A percentile compares a stretch with the other conserved stretches of the same genome.
phyloP scores from a whole-genome alignment of 495 filamentous ascomycete species.

The Podospora comata region DNA sequence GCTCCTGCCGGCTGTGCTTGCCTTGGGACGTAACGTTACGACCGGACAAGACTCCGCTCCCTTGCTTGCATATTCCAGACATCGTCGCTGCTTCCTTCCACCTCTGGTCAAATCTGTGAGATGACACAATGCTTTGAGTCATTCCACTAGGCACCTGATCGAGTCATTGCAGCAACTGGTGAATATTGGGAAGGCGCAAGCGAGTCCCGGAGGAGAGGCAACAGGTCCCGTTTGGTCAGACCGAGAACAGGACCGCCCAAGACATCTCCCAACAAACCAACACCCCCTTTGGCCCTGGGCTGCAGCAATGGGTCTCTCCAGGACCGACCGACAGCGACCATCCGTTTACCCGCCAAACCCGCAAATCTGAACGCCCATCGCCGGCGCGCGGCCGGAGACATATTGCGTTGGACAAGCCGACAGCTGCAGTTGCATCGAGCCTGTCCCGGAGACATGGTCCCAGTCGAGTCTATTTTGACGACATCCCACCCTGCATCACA shows the following conservation, averaged over 20 bases:
- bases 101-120: no score
- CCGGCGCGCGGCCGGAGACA: background rate
- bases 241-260: background rate
- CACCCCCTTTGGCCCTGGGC: background rate
- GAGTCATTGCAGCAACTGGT: background rate
- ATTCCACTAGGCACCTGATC: background rate
- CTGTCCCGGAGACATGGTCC: slow-evolving; percentile 12
- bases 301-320: background rate
- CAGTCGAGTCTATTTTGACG: slow-evolving; percentile 22
- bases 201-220: background rate
- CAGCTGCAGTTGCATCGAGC: slow-evolving; percentile 14
- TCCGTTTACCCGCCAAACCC: slow-evolving; percentile 5
- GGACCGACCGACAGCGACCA: background rate
- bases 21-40: background rate
- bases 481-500: background rate
- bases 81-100: no score
- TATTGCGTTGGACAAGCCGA: slow-evolving; percentile 5
- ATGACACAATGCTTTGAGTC: background rate
- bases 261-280: background rate
- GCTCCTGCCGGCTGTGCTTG: background rate
- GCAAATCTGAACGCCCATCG: background rate
- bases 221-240: background rate
- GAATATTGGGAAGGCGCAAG: background rate
- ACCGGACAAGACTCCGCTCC: background rate
- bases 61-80: no score